A percentile compares a stretch with the other conserved stretches of the same genome.
Conservation (phyloP, 345 rosid species). For the Syzygium grande region DNA sequence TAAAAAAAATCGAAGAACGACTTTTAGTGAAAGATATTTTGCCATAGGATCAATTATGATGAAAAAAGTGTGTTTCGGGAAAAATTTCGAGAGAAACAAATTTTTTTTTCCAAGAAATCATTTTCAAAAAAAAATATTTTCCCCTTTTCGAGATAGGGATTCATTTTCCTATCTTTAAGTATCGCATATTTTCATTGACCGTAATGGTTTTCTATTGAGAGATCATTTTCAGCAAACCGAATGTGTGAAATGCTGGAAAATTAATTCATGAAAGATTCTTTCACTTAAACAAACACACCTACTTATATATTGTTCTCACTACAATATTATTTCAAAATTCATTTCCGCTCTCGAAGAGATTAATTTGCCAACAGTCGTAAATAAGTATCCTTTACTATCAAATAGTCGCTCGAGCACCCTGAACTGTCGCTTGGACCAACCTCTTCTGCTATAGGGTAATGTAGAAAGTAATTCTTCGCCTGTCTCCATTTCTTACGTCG, state of each 20-base stretch:
- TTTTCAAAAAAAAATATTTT: neutral
- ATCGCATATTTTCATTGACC: neutral
- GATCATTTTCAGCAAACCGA: neutral
- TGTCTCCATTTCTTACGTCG: neutral
- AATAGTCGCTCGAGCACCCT: too few species aligned
- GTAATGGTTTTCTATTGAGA: fast-evolving
- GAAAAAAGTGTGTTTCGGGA: too few species aligned
- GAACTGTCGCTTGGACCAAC: too few species aligned
- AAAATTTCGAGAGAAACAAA: too few species aligned
- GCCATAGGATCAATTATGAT: too few species aligned
- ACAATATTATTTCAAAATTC: neutral
- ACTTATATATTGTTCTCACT: neutral
- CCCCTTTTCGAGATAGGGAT: neutral
- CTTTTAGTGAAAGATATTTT: too few species aligned
- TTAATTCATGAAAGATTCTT: neutral
- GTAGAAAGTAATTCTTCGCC: neutral
- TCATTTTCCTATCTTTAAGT: neutral
- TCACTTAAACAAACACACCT: neutral
- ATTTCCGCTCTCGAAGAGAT: neutral
- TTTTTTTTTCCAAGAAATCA: neutral
- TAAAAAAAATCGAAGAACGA: too few species aligned
- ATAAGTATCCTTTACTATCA: neutral
- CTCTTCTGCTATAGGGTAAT: too few species aligned
- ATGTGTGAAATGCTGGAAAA: neutral
- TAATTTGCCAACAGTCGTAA: neutral